Base-by-base conservation (phyloP, 2,329 filamentous ascomycete species). In the Aspergillus fumigatiaffinis region DNA sequence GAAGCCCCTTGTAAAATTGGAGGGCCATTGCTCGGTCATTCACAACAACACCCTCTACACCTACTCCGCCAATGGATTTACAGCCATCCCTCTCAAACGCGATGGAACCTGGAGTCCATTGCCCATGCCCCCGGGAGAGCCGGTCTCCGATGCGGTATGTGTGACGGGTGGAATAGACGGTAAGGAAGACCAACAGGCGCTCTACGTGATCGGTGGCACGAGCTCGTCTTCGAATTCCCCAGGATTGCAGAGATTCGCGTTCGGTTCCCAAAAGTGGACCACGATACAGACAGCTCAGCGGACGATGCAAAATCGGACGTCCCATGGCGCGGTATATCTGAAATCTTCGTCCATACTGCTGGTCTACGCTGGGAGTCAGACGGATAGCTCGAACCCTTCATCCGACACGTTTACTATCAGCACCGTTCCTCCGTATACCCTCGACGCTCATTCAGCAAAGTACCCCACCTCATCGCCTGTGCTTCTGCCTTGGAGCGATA, bases 131-230 rank as follows among this genome's bases (percentile, higher is more conserved):
- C 82, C 82, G 71, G 91, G 90, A 51, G 82, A 87, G 59, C 78
- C 86, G 20, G 89, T 96, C 23, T 86, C 84, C 1, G 90, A 89
- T 49, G 90, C 84, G 44, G 85, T 85, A 6, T 97, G 93, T 74
- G 88, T 96, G 23, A 87, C 86, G 55, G 87, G 86, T 41, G 83
- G 81, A 25, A 81, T 87, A 8, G 73, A 77, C 23, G 81, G 81
- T 21, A 81, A 89, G 61, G 70, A 80, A 20, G 77, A 79, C 44
- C 76, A 83, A 52, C 81, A 87, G 4, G 88, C 83, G 26, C 80
- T 97, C 29, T 96, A 88, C 70, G 82, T 97, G 50, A 85, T 97
- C 41, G 93, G 93, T 65, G 93, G 93, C 54, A 83, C 80, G n/a
- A 76, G 79, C 57, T 78, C 80, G 56, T 78, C 80, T 17, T 70